These are phyloP conservation scores for Russula virescens DNA, from an alignment of 768 basidiomycete genomes.

Conservation along the genomic window DNA sequence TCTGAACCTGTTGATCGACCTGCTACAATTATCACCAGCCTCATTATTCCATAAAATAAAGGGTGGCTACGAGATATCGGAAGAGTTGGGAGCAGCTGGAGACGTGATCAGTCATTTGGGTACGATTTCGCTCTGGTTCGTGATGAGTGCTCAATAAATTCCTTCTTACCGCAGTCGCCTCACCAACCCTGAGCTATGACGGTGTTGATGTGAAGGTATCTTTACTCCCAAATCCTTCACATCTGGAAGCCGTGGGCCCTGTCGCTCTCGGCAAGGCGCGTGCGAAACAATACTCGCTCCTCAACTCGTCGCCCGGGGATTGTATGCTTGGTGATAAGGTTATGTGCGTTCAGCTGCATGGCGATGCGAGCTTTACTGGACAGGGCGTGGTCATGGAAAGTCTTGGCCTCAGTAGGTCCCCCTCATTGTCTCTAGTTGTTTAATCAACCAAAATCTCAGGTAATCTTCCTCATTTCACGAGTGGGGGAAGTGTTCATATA, in stretches of 20 bases:
- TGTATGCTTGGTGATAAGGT: slow-evolving; percentile 57
- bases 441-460: slow-evolving; percentile 36
- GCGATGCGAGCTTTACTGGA: slow-evolving; percentile 87
- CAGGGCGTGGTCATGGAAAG: slow-evolving; percentile 90
- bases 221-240: slow-evolving; percentile 75
- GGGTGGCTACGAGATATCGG: slow-evolving; percentile 66
- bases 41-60: slow-evolving; percentile 85
- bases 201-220: slow-evolving; percentile 62
- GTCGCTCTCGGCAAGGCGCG: slow-evolving; percentile 87
- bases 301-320: slow-evolving; percentile 49
- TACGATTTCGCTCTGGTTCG: slow-evolving; percentile 29
- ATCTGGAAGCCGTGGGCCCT: slow-evolving; percentile 82
- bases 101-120: slow-evolving; percentile 87
- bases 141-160: neutral
- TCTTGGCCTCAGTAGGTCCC: slow-evolving; percentile 65
- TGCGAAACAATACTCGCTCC: slow-evolving; percentile 80
- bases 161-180: slow-evolving; percentile 51
- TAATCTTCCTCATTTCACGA: slow-evolving; percentile 86
- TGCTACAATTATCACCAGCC: slow-evolving; percentile 60
- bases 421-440: neutral
- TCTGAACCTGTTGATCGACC: slow-evolving; percentile 75
- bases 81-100: slow-evolving; percentile 61
- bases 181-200: slow-evolving; percentile 55
- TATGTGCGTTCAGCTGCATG: slow-evolving; percentile 87
- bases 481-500: slow-evolving; percentile 84